A percentile compares a stretch with the other conserved stretches of the same genome.
Conservation (phyloP, 176 grass and related monocot genomes). For the Cenchrus purpureus region DNA sequence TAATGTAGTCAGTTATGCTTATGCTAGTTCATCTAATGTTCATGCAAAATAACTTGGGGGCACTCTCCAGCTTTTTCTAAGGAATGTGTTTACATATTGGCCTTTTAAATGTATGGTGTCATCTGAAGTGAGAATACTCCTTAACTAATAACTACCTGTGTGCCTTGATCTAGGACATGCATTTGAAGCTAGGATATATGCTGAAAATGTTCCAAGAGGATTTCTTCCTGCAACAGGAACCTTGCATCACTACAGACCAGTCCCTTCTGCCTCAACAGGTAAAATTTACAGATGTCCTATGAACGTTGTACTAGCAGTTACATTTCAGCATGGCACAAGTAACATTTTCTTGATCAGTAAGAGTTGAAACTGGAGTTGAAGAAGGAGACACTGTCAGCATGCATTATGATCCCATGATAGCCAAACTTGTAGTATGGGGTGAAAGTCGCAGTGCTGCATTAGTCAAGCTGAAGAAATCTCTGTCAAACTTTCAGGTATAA, state of each 20-base stretch:
- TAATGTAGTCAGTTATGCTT: background rate
- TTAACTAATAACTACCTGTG: slow-evolving; percentile 32
- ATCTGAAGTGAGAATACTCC: slow-evolving; percentile 7
- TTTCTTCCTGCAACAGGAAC: slow-evolving; percentile 98
- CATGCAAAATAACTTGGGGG: slow-evolving; percentile 19
- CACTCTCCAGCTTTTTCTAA: slow-evolving; percentile 3
- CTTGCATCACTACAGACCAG: slow-evolving; percentile 83
- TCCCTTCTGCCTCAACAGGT: slow-evolving; percentile 64
- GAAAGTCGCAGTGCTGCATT: slow-evolving; percentile 79
- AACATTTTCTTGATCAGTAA: slow-evolving; percentile 64
- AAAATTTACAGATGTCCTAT: slow-evolving; percentile 20
- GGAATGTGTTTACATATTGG: slow-evolving; percentile 11
- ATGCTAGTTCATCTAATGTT: background rate
- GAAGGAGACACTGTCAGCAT: slow-evolving; percentile 95
- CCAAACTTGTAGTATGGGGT: slow-evolving; percentile 98
- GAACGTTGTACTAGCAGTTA: slow-evolving; percentile 13
- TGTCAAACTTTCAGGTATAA: slow-evolving; percentile 87
- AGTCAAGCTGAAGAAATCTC: slow-evolving; percentile 84
- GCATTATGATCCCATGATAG: slow-evolving; percentile 99
- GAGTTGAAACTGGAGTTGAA: slow-evolving; percentile 99
- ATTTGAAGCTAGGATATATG: slow-evolving; percentile 97
- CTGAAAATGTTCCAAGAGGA: slow-evolving; percentile 95
- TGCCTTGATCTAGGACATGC: slow-evolving; percentile 73
- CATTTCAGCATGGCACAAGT: slow-evolving; percentile 13
- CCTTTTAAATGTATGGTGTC: background rate